phyloP scores from a whole-genome alignment of 2,329 filamentous ascomycete species.

The Diaporthe sp. region DNA sequence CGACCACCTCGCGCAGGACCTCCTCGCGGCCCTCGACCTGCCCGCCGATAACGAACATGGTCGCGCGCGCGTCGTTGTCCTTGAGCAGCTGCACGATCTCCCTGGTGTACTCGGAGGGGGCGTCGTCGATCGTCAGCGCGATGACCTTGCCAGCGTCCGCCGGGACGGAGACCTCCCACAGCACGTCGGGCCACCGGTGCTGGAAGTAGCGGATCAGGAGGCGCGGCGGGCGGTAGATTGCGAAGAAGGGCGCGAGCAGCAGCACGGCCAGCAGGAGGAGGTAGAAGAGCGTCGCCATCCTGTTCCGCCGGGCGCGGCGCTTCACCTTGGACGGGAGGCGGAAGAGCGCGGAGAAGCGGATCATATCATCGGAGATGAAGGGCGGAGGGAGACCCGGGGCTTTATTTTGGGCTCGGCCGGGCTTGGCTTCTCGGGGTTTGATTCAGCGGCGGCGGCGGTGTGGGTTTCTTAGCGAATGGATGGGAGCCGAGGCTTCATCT shows the following conservation, averaged over 20 bases:
- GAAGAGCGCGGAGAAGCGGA: slow-evolving; percentile 54
- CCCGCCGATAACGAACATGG: slow-evolving; percentile 88
- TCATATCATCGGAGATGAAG: slow-evolving; percentile 38
- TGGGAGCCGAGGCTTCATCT: slow-evolving; percentile 32
- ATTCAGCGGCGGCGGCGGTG: neutral
- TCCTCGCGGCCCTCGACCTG: slow-evolving; percentile 70
- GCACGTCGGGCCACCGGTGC: slow-evolving; percentile 78
- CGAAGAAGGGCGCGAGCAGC: slow-evolving; percentile 64
- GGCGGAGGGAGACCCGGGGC: neutral
- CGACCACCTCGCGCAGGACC: slow-evolving; percentile 67
- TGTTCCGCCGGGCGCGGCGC: slow-evolving; percentile 66
- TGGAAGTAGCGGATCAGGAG: slow-evolving; percentile 77
- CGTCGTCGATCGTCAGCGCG: slow-evolving; percentile 89
- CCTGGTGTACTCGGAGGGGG: slow-evolving; percentile 77
- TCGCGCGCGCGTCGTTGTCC: slow-evolving; percentile 76
- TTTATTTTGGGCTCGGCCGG: neutral
- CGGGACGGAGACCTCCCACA: slow-evolving; percentile 72
- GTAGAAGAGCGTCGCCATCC: slow-evolving; percentile 64
- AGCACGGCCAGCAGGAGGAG: slow-evolving; percentile 52
- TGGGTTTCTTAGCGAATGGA: slow-evolving; percentile 8
- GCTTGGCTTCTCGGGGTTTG: neutral
- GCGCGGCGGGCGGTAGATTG: slow-evolving; percentile 84
- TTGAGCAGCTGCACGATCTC: slow-evolving; percentile 77
- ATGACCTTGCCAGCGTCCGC: slow-evolving; percentile 70
- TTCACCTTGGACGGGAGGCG: slow-evolving; percentile 66